Conservation (phyloP, 1,139 yeast genomes). For the Sugiyamaella paludigena region DNA sequence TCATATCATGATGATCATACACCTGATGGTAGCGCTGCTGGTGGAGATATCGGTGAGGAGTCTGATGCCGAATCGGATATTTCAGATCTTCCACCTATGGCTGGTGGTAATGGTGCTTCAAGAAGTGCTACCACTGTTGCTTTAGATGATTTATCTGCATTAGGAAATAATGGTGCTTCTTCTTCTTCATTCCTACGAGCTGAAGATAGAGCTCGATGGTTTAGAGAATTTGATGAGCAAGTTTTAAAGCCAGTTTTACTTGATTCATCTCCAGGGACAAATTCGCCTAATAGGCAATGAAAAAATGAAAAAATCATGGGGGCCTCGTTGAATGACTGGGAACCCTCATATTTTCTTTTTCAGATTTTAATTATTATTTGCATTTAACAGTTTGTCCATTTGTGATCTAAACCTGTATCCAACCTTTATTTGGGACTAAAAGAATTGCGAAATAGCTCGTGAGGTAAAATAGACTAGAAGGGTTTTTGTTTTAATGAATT, state of each 20-base stretch:
- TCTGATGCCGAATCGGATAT: constrained; percentile 32
- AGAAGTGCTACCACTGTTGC: constrained; percentile 9
- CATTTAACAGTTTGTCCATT: too few species aligned
- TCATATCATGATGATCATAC: constrained; percentile 27
- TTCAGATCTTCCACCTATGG: constrained; percentile 37
- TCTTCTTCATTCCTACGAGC: constrained; percentile 41
- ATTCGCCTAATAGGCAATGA: constrained; percentile 16
- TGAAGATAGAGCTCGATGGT: constrained; percentile 87
- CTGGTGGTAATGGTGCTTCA: constrained; percentile 20
- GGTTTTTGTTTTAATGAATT: too few species aligned
- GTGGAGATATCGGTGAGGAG: constrained; percentile 10
- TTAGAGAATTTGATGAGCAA: constrained; percentile 87
- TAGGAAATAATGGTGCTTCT: constrained; percentile 14
- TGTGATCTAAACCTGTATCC: too few species aligned
- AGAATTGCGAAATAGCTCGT: too few species aligned
- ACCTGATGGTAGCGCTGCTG: background rate
- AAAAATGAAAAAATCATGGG: too few species aligned
- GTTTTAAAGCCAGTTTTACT: constrained; percentile 93
- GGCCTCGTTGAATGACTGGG: too few species aligned
- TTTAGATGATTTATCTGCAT: constrained; percentile 20
- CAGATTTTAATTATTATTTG: too few species aligned
- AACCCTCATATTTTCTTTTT: too few species aligned
- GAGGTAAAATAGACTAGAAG: too few species aligned
- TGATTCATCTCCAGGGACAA: constrained; percentile 44
- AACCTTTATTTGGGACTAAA: too few species aligned